Evolutionary conservation across 2,329 filamentous ascomycete genomes (phyloP).

Genomic region (Parascedosporium putredinis): DNA sequence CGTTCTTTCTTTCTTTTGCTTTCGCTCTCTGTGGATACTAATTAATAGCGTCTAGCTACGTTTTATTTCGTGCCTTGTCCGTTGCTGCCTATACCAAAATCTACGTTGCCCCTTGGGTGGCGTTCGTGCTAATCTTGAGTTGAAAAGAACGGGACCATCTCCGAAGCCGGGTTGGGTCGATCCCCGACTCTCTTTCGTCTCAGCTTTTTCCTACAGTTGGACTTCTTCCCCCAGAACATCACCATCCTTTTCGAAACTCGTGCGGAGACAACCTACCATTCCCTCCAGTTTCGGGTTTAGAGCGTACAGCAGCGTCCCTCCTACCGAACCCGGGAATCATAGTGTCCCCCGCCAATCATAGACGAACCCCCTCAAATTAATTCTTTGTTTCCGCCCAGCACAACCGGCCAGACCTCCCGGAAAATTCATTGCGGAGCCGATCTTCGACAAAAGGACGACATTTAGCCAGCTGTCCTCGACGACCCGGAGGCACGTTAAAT

Average conservation of each 20-base stretch:
- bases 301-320: no score
- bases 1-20: no score
- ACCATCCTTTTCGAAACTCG: background rate
- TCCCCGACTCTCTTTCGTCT: background rate
- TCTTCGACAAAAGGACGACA: constrained; percentile 1
- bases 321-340: background rate
- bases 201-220: background rate
- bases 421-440: background rate
- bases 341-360: background rate
- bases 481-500: background rate
- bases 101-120: no score
- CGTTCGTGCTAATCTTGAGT: background rate
- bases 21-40: no score
- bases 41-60: no score
- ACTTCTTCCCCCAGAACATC: background rate
- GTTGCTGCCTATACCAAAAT: no score
- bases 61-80: no score
- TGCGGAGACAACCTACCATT: background rate
- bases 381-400: background rate
- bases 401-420: background rate
- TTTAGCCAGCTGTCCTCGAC: constrained; percentile 8
- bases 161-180: background rate
- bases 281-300: background rate
- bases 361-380: background rate
- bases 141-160: no score